A percentile compares a stretch with the other conserved stretches of the same genome.
phyloP scores from a whole-genome alignment of 306 rosid species.

The Crataegus laevigata region DNA sequence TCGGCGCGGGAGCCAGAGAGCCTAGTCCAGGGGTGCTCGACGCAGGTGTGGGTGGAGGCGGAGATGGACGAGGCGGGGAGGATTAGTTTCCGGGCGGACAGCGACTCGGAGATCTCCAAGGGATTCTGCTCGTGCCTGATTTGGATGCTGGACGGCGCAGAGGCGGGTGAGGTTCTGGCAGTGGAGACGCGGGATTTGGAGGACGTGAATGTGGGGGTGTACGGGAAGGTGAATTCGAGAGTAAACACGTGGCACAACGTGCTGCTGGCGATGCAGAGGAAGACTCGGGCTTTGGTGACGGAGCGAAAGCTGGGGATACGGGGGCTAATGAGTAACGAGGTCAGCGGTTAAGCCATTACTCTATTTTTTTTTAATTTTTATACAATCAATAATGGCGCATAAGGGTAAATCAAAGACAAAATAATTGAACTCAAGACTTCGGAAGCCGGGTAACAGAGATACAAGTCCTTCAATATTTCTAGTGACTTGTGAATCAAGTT shows the following conservation, averaged over 20 bases:
- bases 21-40: slow-evolving; percentile 56
- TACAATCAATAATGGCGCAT: not conserved
- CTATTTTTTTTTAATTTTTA: not conserved
- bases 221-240: slow-evolving; percentile 46
- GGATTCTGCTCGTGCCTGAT: slow-evolving; percentile 75
- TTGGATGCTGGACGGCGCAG: slow-evolving; percentile 58
- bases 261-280: slow-evolving; percentile 54
- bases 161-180: slow-evolving; percentile 40
- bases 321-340: not conserved
- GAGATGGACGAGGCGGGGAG: slow-evolving; percentile 37
- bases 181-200: slow-evolving; percentile 38
- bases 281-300: slow-evolving; percentile 30
- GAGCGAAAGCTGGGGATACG: not conserved
- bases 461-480: too few relatives aligned
- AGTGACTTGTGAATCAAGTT: not conserved
- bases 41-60: slow-evolving; percentile 67
- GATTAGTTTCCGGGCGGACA: slow-evolving; percentile 63
- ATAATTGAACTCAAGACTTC: too few relatives aligned
- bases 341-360: not conserved
- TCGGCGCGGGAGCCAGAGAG: slow-evolving; percentile 34
- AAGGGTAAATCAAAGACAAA: not conserved
- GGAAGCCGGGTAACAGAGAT: not conserved
- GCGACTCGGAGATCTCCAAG: slow-evolving; percentile 78
- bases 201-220: slow-evolving; percentile 43
- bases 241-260: slow-evolving; percentile 73